Percentiles rank a stretch among this genome's conserved stretches.
These are phyloP conservation scores for Zygoascus ofunaensis DNA, from an alignment of 805 yeast species.

Conservation along the genomic window DNA sequence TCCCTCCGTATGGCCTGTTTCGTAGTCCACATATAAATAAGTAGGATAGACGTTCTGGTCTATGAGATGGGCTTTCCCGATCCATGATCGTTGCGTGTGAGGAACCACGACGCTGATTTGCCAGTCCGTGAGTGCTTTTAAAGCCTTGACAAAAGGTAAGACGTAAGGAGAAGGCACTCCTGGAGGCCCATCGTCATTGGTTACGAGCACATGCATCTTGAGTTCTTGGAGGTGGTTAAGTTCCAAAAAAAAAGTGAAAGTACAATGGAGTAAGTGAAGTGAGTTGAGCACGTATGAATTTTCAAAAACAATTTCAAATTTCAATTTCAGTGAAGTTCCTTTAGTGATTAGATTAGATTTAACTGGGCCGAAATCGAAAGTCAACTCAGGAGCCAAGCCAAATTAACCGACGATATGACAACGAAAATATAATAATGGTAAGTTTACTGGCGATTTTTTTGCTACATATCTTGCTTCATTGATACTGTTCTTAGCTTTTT, in stretches of 20 bases:
- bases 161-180: conserved; percentile 78
- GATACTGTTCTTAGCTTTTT: too few relatives aligned
- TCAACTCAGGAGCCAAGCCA: too few relatives aligned
- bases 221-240: neutral
- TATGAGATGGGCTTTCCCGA: conserved; percentile 86
- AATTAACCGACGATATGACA: too few relatives aligned
- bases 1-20: conserved; percentile 22
- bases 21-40: conserved; percentile 20
- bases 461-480: too few relatives aligned
- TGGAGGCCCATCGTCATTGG: conserved; percentile 96
- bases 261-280: too few relatives aligned
- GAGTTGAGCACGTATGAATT: too few relatives aligned
- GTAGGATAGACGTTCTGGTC: conserved; percentile 47
- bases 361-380: too few relatives aligned
- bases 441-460: too few relatives aligned
- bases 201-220: conserved; percentile 33
- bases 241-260: neutral
- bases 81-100: conserved; percentile 81
- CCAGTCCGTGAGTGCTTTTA: conserved; percentile 66
- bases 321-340: too few relatives aligned
- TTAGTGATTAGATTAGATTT: too few relatives aligned
- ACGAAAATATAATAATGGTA: too few relatives aligned
- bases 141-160: conserved; percentile 66
- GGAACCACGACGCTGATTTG: conserved; percentile 78
- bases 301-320: too few relatives aligned